Evolutionary conservation across 2,329 filamentous ascomycete species (phyloP).

Genomic region (Trichoderma endophyticum): DNA sequence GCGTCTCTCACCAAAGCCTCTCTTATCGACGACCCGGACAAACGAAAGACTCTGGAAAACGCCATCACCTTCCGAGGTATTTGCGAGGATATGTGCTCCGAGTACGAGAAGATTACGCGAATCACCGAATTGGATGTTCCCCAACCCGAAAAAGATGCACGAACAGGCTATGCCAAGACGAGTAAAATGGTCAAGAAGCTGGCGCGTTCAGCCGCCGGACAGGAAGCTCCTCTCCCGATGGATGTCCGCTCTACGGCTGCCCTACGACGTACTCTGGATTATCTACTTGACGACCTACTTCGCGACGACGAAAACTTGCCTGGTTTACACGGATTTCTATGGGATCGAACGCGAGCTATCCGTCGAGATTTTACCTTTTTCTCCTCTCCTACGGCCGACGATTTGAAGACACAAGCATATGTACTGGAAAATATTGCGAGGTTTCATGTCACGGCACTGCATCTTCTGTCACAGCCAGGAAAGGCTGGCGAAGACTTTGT

Average conservation of each 20-base stretch:
- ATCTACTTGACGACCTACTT: conserved; percentile 59
- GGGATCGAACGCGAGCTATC: conserved; percentile 66
- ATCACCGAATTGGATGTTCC: conserved; percentile 61
- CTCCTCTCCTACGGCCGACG: conserved; percentile 54
- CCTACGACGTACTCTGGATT: conserved; percentile 59
- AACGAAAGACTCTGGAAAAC: conserved; percentile 58
- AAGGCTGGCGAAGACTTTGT: conserved; percentile 59
- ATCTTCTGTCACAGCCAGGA: conserved; percentile 57
- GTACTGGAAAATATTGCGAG: conserved; percentile 64
- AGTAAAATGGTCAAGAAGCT: conserved; percentile 64
- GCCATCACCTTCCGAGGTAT: conserved; percentile 66
- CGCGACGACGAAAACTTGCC: conserved; percentile 53
- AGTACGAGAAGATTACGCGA: conserved; percentile 61
- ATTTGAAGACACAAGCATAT: conserved; percentile 58
- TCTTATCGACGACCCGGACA: conserved; percentile 63
- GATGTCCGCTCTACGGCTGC: conserved; percentile 61
- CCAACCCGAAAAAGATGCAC: conserved; percentile 50
- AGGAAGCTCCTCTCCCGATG: conserved; percentile 64
- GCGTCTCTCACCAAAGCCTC: conserved; percentile 56
- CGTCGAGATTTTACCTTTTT: conserved; percentile 68
- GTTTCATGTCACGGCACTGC: conserved; percentile 63
- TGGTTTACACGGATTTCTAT: conserved; percentile 59
- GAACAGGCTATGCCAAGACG: conserved; percentile 46
- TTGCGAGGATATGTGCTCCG: conserved; percentile 67
- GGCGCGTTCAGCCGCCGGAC: conserved; percentile 64